Evolutionary conservation across 164 flowering plant genomes (phyloP), one percentile per base, ranked within the genome.

Genomic region (Magnolia kwangsiensis): DNA sequence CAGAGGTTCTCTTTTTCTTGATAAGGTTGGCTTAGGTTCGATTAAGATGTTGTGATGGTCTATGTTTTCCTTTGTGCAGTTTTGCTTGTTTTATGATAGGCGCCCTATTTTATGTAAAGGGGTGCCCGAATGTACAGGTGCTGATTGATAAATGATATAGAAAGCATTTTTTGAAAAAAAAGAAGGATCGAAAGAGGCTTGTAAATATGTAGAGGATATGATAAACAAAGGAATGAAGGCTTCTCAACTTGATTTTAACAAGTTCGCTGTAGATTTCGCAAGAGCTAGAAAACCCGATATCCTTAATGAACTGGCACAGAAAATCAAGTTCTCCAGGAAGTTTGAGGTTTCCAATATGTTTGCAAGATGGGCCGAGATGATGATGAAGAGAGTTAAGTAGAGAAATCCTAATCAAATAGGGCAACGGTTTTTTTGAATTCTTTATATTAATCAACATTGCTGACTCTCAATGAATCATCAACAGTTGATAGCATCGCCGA

Each of bases 181-280:
- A 1, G 24, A 23, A 23, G 24, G n/a, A n/a, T n/a, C n/a, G n/a
- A n/a, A n/a, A n/a, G 93, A 92, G 77, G 97, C 97, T n/a, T 91
- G 95, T 82, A 83, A 82, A 78, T 87, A 86, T 77, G 21, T 96
- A 61, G 93, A 91, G 85, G 98, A 96, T 77, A 94, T 94, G 97
- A 69, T 92, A 37, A 90, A 87, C 76, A 96, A 90, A 81, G 97
- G 98, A 65, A 96, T 96, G 98, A 92, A 86, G 78, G 88, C 91
- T 80, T 95, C 97, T 69, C 90, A 84, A 66, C 88, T 96, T 45
- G 96, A 92, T 80, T 90, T 87, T 79, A 84, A 87, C 79, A 93
- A 87, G 82, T 88, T 95, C 72, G 90, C 83, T 1, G 88, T 93
- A 49, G 95, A 90, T 84, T 89, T 89, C 72, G 86, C 92, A 13